These are phyloP conservation scores for Entrophospora sp. DNA, from an alignment of 192 early-diverging fungal genomes.

Conservation along the genomic window DNA sequence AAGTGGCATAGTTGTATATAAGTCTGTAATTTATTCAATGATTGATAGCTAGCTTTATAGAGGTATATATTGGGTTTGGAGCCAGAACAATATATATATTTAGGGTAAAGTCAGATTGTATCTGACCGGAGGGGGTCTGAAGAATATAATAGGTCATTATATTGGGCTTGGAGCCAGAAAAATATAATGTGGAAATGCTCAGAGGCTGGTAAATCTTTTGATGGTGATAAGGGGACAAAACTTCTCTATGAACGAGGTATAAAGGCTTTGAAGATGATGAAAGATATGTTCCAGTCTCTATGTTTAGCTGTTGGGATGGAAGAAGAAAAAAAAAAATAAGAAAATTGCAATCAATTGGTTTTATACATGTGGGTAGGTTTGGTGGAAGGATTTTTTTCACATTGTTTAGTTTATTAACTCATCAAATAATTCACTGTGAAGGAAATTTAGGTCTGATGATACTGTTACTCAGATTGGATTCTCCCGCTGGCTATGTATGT, in stretches of 20 bases:
- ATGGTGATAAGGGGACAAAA: slow-evolving; percentile 13
- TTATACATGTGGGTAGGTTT: slow-evolving; percentile 13
- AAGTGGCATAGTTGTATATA: no score
- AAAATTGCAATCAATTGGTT: slow-evolving; percentile 10
- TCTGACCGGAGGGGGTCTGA: no score
- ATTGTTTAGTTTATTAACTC: no score
- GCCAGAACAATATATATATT: no score
- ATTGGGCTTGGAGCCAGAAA: no score
- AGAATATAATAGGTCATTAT: no score
- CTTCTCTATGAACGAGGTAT: not conserved
- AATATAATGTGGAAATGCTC: no score
- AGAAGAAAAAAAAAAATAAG: slow-evolving; percentile 1
- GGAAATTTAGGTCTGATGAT: slow-evolving; percentile 10
- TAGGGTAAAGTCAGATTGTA: no score
- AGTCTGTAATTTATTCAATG: no score
- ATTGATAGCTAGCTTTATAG: no score
- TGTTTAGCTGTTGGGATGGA: not conserved
- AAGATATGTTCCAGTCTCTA: slow-evolving; percentile 14
- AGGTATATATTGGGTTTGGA: no score
- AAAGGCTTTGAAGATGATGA: slow-evolving; percentile 15
- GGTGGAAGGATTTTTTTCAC: no score
- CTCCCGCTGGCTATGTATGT: slow-evolving; percentile 11
- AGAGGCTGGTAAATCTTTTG: slow-evolving; percentile 8
- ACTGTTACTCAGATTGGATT: slow-evolving; percentile 2
- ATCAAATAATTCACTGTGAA: not conserved